Percentiles rank a stretch among this genome's conserved stretches.
phyloP scores from a whole-genome alignment of 1,139 yeast genomes.

The Protomyces inouyei region DNA sequence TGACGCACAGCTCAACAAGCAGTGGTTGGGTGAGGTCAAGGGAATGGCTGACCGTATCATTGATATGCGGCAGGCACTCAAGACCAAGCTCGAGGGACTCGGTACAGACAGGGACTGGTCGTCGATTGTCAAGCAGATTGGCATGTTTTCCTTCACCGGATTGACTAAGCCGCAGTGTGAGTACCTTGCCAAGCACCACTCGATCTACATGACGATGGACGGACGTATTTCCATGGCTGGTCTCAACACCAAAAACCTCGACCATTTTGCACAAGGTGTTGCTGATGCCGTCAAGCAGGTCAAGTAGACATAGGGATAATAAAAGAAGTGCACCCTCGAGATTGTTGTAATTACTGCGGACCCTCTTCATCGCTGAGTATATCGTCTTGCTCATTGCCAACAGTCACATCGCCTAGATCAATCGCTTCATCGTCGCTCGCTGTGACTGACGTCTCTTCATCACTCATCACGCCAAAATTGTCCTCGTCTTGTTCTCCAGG shows the following conservation, averaged over 20 bases:
- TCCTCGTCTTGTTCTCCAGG: background rate
- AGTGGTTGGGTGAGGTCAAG: constrained; percentile 79
- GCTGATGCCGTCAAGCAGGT: constrained; percentile 52
- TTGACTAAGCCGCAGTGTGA: constrained; percentile 72
- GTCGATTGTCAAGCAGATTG: constrained; percentile 85
- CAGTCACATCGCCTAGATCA: background rate
- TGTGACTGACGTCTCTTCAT: background rate
- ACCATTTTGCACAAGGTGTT: constrained; percentile 73
- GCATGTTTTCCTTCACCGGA: constrained; percentile 97
- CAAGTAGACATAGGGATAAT: background rate
- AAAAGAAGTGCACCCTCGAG: background rate
- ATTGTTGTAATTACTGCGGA: background rate
- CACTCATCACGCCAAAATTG: background rate
- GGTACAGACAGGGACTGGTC: constrained; percentile 90
- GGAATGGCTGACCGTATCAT: constrained; percentile 85
- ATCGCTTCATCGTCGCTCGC: background rate
- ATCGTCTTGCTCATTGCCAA: background rate
- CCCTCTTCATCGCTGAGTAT: background rate
- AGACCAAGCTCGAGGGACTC: constrained; percentile 54
- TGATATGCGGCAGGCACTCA: constrained; percentile 64
- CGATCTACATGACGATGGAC: constrained; percentile 54
- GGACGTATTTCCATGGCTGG: constrained; percentile 97
- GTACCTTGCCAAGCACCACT: constrained; percentile 70
- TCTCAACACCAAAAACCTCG: constrained; percentile 72
- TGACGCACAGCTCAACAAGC: constrained; percentile 58